These are phyloP conservation scores for Venturia carpophila DNA, from an alignment of 2,329 filamentous ascomycete genomes.

Conservation along the genomic window DNA sequence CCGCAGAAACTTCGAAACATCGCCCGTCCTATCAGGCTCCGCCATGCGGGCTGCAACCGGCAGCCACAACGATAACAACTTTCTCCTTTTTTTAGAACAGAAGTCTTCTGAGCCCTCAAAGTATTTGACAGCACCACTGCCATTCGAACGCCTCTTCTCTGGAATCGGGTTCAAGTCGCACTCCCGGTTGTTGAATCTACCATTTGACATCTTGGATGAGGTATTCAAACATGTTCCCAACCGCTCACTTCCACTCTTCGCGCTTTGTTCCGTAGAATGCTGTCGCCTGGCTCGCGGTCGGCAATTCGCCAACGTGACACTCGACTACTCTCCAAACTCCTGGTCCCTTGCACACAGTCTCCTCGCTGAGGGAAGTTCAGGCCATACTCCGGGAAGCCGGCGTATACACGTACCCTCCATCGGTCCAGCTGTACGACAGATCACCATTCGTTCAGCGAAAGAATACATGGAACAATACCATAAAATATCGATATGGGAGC, in stretches of 20 bases:
- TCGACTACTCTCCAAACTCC: conserved; percentile 11
- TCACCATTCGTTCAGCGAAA: neutral
- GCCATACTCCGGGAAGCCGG: neutral
- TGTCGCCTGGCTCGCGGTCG: conserved; percentile 18
- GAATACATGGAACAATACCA: conserved; percentile 9
- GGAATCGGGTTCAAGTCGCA: neutral
- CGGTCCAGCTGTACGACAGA: neutral
- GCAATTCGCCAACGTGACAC: conserved; percentile 16
- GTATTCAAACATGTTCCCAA: neutral
- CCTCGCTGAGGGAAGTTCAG: neutral
- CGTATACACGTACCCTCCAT: neutral
- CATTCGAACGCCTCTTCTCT: conserved; percentile 8
- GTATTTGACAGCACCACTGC: neutral
- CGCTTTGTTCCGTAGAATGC: conserved; percentile 16
- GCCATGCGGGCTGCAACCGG: neutral
- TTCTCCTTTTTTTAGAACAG: neutral
- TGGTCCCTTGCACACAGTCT: conserved; percentile 8
- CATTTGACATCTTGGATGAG: neutral
- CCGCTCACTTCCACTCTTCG: conserved; percentile 5
- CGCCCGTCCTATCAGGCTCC: neutral
- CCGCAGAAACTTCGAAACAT: neutral
- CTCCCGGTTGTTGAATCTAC: neutral
- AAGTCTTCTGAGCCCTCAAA: neutral
- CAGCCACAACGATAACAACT: neutral
- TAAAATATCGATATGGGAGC: conserved; percentile 1